Conservation (phyloP, 768 basidiomycete species). For the Phlebiopsis flavidoalba region DNA sequence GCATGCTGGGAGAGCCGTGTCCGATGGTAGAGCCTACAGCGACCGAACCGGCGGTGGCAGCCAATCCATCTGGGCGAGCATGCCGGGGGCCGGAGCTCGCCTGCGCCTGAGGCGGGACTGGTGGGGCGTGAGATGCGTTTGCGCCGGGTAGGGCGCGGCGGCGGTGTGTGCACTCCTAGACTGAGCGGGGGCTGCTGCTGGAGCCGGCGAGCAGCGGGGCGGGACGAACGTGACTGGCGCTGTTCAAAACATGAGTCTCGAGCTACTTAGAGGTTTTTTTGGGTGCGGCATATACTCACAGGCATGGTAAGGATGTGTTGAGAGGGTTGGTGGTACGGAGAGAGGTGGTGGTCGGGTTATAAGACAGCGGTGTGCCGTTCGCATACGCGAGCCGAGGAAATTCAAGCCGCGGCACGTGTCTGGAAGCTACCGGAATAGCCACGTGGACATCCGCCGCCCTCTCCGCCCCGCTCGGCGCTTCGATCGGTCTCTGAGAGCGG, state of each 20-base stretch:
- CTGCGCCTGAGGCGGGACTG: conserved; percentile 27
- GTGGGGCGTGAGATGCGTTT: conserved; percentile 33
- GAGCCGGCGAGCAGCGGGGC: conserved; percentile 44
- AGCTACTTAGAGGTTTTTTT: not conserved
- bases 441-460: conserved; percentile 3
- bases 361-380: conserved; percentile 14
- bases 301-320: conserved; percentile 33
- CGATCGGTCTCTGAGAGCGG: not conserved
- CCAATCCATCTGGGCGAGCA: conserved; percentile 84
- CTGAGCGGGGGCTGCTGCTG: conserved; percentile 43
- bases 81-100: conserved; percentile 51
- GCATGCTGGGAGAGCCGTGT: conserved; percentile 88
- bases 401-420: conserved; percentile 21
- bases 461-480: conserved; percentile 1
- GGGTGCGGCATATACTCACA: conserved; percentile 29
- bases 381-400: conserved; percentile 16
- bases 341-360: conserved; percentile 18
- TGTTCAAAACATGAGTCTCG: conserved; percentile 20
- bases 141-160: conserved; percentile 36
- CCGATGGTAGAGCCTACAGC: conserved; percentile 85
- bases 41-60: conserved; percentile 86
- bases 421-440: conserved; percentile 11
- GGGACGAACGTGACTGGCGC: conserved; percentile 78
- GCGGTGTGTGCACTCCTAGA: conserved; percentile 45
- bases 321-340: not conserved